Evolutionary conservation across 2,329 filamentous ascomycete genomes (phyloP), one percentile per base, ranked within the genome.

Genomic region (Bipolaris bicolor): DNA sequence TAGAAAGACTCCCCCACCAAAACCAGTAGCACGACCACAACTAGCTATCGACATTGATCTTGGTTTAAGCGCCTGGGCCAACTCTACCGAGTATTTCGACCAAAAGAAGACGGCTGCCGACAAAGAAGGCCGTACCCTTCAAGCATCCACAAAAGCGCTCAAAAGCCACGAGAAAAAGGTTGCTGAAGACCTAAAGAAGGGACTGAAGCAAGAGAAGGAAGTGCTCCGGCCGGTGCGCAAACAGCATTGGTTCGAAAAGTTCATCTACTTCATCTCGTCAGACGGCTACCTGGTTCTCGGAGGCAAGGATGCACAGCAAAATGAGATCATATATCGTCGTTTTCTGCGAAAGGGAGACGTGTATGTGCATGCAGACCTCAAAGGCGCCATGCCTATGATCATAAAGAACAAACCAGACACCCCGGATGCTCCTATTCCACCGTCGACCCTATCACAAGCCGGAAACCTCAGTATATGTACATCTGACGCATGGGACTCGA

Each of bases 221-320:
- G 81, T 96, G 1, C 79, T 98, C 9, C 88, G 93, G 44, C 92
- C 90, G 0, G 89, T 97, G 7, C 86, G 95, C 54, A 90, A 88
- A 69, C 89, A 88, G 64, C 85, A 93, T 68, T 99, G 95, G 95
- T 99, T 97, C 66, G 95, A 99, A 71, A 99, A 99, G 77, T 99
- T 97, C 69, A 82, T 88, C 26, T 98, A 92, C 84, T 99, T 99
- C 78, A 86, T 98, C 66, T 97, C 93, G 0, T 96, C 92, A 0
- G 95, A 99, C 71, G 93, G 94, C 4, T 97, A 98, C 73, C 83
- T 99, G 5, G 90, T 98, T 0, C 83, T 99, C 15, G 94, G 88
- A 43, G 94, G 92, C 15, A 92, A 91, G 60, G 95, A 99, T 78
- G 85, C 88, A 1, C 89, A 91, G 67, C 95, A 99, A 73, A 92